Evolutionary conservation across 1,139 yeast species (phyloP), one percentile per base, ranked within the genome.

Genomic region (Suhomyces wounanorum): DNA sequence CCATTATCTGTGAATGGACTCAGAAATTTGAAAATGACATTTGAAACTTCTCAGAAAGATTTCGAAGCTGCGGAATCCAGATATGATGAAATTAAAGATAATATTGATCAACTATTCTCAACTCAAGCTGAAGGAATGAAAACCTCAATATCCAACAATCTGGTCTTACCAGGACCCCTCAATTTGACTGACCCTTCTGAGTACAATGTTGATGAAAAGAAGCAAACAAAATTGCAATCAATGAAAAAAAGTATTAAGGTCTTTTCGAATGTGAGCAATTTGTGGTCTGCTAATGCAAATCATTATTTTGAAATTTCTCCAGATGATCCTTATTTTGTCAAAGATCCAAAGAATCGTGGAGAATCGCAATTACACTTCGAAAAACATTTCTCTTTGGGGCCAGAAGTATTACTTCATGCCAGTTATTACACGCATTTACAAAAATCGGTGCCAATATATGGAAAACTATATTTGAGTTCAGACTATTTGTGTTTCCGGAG

Each of bases 401-500:
- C 74, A 1, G 67, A 74, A 2, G 83, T 81, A 43, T 65, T 65
- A 8, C 71, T 92, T 50, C 67, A 85, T 0, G 85, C 96, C 0
- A 78, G 90, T 1, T 92, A 89, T 62, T 85, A 82, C 61, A 79
- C 88, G 8, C 89, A 89, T 66, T 67, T 91, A 28, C 84, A 81
- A 54, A 81, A 87, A 55, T 80, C 87, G 2, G 68, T 89, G 16
- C 96, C 97, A 0, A 73, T 86, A 5, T 89, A 88, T 67, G 98
- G 98, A 3, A 89, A 89, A 62, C 63, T 92, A 3, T 90, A 90
- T 61, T 63, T 92, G 17, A 89, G 96, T 1, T 74, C 78, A 25
- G 76, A 75, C 36, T 82, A 78, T 54, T 64, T 92, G 16, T 91
- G 97, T 56, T 92, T 88, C 67, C 75, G 96, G 53, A 86, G 96